Conservation (phyloP, 1,139 yeast genomes). For the Pichia sp. region DNA sequence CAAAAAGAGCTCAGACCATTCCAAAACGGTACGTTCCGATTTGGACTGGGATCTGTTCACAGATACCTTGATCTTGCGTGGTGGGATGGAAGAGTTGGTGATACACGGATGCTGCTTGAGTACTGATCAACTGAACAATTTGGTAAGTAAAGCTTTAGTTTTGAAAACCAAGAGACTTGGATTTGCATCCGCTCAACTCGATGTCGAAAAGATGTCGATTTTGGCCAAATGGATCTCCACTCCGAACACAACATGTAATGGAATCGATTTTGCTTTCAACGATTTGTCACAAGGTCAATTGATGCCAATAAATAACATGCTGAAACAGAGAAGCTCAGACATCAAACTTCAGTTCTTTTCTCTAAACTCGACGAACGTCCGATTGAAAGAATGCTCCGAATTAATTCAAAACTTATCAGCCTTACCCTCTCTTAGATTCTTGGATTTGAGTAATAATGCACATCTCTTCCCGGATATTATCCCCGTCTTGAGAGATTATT, state of each 20-base stretch:
- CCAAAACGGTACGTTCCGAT: conserved; percentile 47
- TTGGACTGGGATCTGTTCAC: conserved; percentile 77
- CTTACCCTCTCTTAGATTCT: conserved; percentile 56
- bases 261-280: conserved; percentile 82
- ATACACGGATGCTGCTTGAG: conserved; percentile 73
- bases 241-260: conserved; percentile 56
- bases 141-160: conserved; percentile 52
- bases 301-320: conserved; percentile 38
- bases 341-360: conserved; percentile 55
- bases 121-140: conserved; percentile 44
- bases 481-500: conserved; percentile 52
- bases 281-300: conserved; percentile 54
- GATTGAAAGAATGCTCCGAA: conserved; percentile 50
- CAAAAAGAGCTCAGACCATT: conserved; percentile 35
- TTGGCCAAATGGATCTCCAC: conserved; percentile 61
- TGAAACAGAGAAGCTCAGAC: conserved; percentile 35
- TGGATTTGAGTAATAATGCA: conserved; percentile 75
- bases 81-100: conserved; percentile 79
- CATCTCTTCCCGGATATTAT: conserved; percentile 68
- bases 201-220: conserved; percentile 49
- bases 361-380: conserved; percentile 61
- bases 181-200: conserved; percentile 66
- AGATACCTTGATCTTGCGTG: conserved; percentile 51
- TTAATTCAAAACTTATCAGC: conserved; percentile 49
- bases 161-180: conserved; percentile 67